Percentiles rank a stretch among this genome's conserved stretches.
Evolutionary conservation across 768 basidiomycete genomes (phyloP).

Genomic region (Daedalea quercina): DNA sequence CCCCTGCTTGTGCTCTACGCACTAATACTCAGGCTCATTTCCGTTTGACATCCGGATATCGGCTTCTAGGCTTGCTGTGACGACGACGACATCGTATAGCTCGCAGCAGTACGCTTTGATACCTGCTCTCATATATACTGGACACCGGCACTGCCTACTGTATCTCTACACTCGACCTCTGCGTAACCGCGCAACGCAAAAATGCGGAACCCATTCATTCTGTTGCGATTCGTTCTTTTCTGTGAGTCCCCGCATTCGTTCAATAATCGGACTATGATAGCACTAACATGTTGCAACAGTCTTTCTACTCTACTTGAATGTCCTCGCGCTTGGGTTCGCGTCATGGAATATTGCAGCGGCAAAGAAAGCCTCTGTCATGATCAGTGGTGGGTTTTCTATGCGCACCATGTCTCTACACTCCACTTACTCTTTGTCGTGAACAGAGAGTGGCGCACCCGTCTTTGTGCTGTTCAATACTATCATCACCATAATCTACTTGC

Average conservation of each 20-base stretch:
- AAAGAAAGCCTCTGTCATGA: conserved; percentile 25
- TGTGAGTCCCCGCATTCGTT: conserved; percentile 32
- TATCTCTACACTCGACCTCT: neutral
- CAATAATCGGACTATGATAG: neutral
- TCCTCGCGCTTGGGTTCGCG: conserved; percentile 48
- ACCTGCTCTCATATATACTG: conserved; percentile 1
- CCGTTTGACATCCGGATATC: neutral
- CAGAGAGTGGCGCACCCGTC: conserved; percentile 42
- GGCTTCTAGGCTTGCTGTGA: neutral
- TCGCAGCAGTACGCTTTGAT: neutral
- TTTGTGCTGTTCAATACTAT: conserved; percentile 44
- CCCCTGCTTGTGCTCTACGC: neutral
- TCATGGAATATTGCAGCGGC: conserved; percentile 48
- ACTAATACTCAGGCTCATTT: neutral
- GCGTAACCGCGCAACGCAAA: neutral
- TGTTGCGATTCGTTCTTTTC: conserved; percentile 50
- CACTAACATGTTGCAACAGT: conserved; percentile 21
- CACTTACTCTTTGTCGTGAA: neutral
- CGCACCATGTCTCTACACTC: neutral
- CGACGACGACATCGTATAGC: neutral
- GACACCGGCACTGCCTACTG: conserved; percentile 5
- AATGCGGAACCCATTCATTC: conserved; percentile 48
- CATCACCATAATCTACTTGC: conserved; percentile 23
- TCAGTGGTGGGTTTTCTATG: conserved; percentile 26
- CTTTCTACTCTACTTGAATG: conserved; percentile 43